Evolutionary conservation across 1,139 yeast species (phyloP), one percentile per base, ranked within the genome.

Genomic region (Suhomyces bokatorum): DNA sequence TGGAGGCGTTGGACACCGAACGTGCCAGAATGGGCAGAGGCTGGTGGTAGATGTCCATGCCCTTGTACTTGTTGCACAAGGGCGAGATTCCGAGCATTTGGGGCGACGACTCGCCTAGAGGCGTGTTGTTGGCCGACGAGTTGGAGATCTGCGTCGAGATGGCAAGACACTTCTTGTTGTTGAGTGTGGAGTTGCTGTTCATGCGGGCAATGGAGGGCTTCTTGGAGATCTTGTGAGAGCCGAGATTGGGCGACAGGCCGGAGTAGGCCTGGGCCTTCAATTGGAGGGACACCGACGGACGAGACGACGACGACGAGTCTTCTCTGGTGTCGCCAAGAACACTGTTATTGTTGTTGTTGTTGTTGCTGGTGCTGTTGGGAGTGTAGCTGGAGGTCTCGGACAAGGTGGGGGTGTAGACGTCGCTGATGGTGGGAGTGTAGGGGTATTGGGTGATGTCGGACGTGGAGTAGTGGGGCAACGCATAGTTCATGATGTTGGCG

Each of bases 171-270:
- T 52, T 60, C 51, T 57, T 59, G 43, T 44, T 52, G 37, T 41
- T 47, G 37, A 51, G 41, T 15, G 47, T 44, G 27, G 51, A 32
- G 27, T 43, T 44, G 35, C 46, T 53, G 32, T 53, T 56, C 39
- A 62, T 43, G 20, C 62, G 53, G 30, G 53, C 52, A 36, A 59
- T 47, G 13, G 64, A 59, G 3, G 63, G 57, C 36, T 57, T 60
- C 38, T 62, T 62, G 16, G 52, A 38, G 16, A 62, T 46, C 39
- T 57, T 60, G 40, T 53, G 51, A 33, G 47, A 36, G 27, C 47
- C 42, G 42, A 48, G 48, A 34, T 48, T 43, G 33, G 59, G 54
- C 6, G 56, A 46, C 13, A 57, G 53, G 24, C 27, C 44, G 7
- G 57, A 34, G 34, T 45, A 50, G 15, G 54, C 46, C 49, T 49